These are phyloP conservation scores for Macrolepiota dolichaula DNA, from an alignment of 768 basidiomycete genomes.

Conservation along the genomic window DNA sequence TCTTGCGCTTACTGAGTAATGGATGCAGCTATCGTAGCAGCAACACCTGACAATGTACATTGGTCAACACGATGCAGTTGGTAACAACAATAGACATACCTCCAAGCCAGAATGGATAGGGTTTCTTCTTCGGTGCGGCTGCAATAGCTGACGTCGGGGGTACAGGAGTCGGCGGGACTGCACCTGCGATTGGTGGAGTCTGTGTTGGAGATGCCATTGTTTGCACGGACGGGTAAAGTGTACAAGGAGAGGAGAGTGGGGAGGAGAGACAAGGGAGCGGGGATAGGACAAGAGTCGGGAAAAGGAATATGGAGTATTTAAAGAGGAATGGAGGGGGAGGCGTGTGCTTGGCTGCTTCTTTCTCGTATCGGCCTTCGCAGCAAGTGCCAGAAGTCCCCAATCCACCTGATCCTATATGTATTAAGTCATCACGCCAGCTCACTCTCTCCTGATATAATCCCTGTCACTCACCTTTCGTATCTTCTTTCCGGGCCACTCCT, in stretches of 20 bases:
- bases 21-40: constrained; percentile 85
- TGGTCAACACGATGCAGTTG: neutral
- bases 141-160: neutral
- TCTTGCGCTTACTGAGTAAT: constrained; percentile 68
- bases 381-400: neutral
- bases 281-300: neutral
- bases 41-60: constrained; percentile 45
- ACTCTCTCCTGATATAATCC: neutral
- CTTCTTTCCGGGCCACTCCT: neutral
- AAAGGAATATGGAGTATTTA: constrained; percentile 1
- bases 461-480: neutral
- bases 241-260: neutral
- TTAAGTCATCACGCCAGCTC: neutral
- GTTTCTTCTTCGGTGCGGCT: constrained; percentile 49
- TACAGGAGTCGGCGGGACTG: neutral
- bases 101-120: constrained; percentile 86
- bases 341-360: constrained; percentile 1
- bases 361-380: neutral
- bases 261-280: too few species aligned
- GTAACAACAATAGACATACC: constrained; percentile 36
- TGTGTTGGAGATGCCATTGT: neutral
- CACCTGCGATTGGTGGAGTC: neutral
- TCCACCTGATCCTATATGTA: constrained; percentile 1
- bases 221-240: neutral
- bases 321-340: neutral